Conservation (phyloP, 2,329 filamentous ascomycete species). For the Penicillium expansum region DNA sequence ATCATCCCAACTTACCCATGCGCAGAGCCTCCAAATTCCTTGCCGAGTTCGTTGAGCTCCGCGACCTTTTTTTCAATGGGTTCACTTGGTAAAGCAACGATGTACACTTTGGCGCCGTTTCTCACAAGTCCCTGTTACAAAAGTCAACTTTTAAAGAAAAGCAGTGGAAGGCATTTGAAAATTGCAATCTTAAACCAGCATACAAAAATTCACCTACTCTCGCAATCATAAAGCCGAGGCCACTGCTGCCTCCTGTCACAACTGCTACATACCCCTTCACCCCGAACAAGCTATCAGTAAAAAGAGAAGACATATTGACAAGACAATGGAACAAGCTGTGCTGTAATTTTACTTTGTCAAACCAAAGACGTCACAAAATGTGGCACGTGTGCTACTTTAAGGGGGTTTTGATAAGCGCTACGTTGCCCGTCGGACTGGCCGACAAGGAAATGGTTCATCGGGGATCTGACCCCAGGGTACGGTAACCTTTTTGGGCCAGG, state of each 20-base stretch:
- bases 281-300: constrained; percentile 23
- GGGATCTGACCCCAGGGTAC: not conserved
- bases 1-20: constrained; percentile 32
- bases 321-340: not conserved
- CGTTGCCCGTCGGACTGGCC: not conserved
- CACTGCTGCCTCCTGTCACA: constrained; percentile 47
- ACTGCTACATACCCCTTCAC: constrained; percentile 46
- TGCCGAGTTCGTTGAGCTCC: constrained; percentile 43
- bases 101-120: constrained; percentile 50
- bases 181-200: not conserved
- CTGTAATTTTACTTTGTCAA: no score
- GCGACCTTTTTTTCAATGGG: constrained; percentile 40
- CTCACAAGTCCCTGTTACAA: constrained; percentile 40
- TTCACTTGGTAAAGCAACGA: constrained; percentile 44
- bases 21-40: constrained; percentile 37
- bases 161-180: not conserved
- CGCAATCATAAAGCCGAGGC: constrained; percentile 49
- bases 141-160: not conserved
- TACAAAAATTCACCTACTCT: constrained; percentile 29
- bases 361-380: not conserved
- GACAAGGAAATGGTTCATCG: not conserved
- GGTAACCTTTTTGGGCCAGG: not conserved
- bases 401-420: not conserved
- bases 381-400: not conserved
- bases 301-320: constrained; percentile 15